Evolutionary conservation across 2,329 filamentous ascomycete species (phyloP).

Genomic region (Microcera coccophila): DNA sequence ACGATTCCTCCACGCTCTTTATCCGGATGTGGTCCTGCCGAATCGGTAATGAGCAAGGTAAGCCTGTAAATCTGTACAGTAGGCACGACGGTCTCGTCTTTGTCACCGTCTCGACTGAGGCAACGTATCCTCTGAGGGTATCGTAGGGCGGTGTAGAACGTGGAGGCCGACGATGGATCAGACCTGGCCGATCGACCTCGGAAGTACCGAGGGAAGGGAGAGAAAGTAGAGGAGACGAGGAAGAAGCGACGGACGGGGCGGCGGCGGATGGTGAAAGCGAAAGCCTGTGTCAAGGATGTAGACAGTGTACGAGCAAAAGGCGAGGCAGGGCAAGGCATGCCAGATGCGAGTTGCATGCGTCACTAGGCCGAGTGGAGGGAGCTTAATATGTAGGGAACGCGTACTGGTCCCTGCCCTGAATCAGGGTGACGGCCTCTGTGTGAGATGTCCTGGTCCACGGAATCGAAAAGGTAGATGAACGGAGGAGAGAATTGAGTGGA

Average conservation of each 20-base stretch:
- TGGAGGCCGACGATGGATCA: not conserved
- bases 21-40: slow-evolving; percentile 1
- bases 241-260: not conserved
- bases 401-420: not conserved
- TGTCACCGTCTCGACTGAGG: slow-evolving; percentile 6
- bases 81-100: not conserved
- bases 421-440: not conserved
- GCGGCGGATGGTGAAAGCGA: not conserved
- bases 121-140: slow-evolving; percentile 5
- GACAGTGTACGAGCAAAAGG: not conserved
- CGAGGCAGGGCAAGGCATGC: not conserved
- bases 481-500: not conserved
- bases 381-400: not conserved
- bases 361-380: not conserved
- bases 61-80: not conserved
- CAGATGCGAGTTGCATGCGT: not conserved
- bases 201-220: no score
- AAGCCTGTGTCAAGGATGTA: not conserved
- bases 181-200: no score
- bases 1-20: not conserved
- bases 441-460: not conserved
- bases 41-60: not conserved
- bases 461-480: not conserved
- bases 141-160: not conserved
- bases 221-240: not conserved